Percentiles rank a stretch among this genome's conserved stretches.
phyloP scores from a whole-genome alignment of 192 early-diverging fungal species.

The Coemansia sp. region DNA sequence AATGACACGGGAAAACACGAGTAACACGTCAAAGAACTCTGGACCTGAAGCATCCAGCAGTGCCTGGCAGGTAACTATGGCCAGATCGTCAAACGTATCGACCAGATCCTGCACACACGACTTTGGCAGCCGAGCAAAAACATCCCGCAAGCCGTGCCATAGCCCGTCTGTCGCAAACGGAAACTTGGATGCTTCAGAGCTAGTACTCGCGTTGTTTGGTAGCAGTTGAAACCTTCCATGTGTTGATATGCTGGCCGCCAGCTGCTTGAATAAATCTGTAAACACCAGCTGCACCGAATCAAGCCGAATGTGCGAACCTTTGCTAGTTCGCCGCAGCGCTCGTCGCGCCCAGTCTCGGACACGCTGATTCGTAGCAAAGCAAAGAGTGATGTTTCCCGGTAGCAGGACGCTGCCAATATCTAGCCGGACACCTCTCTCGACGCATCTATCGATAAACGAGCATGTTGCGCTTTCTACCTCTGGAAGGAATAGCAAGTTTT shows the following conservation, averaged over 20 bases:
- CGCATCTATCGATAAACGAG: constrained; percentile 14
- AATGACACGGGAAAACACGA: constrained; percentile 29
- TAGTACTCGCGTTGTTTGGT: not conserved
- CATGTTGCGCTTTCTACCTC: constrained; percentile 13
- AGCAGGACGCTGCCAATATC: constrained; percentile 25
- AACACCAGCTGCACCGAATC: constrained; percentile 12
- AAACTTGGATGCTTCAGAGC: constrained; percentile 11
- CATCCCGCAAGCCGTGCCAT: constrained; percentile 37
- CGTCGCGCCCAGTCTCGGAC: constrained; percentile 31
- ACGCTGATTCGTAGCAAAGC: constrained; percentile 14
- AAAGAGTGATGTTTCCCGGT: constrained; percentile 30
- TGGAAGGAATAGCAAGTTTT: constrained; percentile 17
- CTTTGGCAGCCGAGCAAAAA: constrained; percentile 21
- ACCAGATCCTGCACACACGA: constrained; percentile 21
- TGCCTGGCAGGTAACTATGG: constrained; percentile 19
- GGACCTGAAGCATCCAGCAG: constrained; percentile 12
- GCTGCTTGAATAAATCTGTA: constrained; percentile 15
- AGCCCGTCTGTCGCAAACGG: constrained; percentile 21
- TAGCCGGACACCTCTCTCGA: constrained; percentile 12
- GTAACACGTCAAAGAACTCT: constrained; percentile 39
- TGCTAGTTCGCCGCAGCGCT: constrained; percentile 27
- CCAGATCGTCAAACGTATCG: constrained; percentile 17
- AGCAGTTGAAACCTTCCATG: constrained; percentile 1
- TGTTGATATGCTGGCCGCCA: not conserved
- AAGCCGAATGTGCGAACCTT: constrained; percentile 1